Conservation (phyloP, 257 asterid species). For the Solanum appendiculatum region DNA sequence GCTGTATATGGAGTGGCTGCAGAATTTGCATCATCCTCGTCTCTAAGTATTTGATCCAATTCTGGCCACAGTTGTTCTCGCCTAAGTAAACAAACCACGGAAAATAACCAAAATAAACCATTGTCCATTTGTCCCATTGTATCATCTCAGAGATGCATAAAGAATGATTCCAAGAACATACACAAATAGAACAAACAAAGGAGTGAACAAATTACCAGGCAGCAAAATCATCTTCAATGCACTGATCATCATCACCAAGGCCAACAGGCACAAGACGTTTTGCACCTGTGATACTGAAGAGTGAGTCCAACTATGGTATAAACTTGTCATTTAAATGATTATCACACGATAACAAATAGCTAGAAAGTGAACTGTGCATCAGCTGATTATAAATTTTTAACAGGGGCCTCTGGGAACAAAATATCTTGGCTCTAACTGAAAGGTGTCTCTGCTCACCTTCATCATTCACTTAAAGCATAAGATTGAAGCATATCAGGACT, state of each 20-base stretch:
- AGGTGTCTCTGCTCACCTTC: not conserved
- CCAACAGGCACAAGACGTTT: slow-evolving; percentile 48
- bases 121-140: not conserved
- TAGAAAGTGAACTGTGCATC: not conserved
- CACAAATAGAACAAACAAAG: not conserved
- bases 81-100: slow-evolving; percentile 25
- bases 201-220: slow-evolving; percentile 41
- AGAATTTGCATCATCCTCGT: slow-evolving; percentile 38
- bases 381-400: not conserved
- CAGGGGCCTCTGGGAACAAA: not conserved
- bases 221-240: slow-evolving; percentile 74
- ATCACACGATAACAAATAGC: not conserved
- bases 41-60: slow-evolving; percentile 46
- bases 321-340: not conserved
- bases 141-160: not conserved
- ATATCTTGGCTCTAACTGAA: not conserved
- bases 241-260: slow-evolving; percentile 77
- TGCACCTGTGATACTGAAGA: slow-evolving; percentile 35
- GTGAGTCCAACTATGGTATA: slow-evolving; percentile 1
- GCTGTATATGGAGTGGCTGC: slow-evolving; percentile 62
- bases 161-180: not conserved
- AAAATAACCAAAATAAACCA: not conserved
- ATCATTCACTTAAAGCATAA: not conserved
- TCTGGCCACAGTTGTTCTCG: slow-evolving; percentile 63
- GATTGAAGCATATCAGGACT: not conserved